Conservation (phyloP, 495 filamentous ascomycete genomes). For the Monascus purpureus region DNA sequence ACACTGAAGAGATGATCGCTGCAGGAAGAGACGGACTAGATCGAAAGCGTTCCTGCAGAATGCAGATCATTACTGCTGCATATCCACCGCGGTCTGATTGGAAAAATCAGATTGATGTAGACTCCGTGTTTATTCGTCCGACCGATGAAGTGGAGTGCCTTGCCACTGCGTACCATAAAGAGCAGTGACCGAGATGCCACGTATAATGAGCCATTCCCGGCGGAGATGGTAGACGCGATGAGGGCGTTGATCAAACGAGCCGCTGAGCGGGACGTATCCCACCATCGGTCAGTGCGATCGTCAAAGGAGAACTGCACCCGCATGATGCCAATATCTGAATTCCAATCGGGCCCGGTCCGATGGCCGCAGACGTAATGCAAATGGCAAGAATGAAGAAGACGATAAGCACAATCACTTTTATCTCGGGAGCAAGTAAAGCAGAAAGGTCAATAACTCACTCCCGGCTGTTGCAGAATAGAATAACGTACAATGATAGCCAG, state of each 20-base stretch:
- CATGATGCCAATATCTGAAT: conserved; percentile 52
- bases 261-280: conserved; percentile 52
- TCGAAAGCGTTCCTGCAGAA: too few relatives aligned
- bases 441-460: too few relatives aligned
- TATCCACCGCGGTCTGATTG: too few relatives aligned
- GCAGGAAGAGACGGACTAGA: too few relatives aligned
- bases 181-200: conserved; percentile 51
- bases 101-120: too few relatives aligned
- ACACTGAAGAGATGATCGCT: too few relatives aligned
- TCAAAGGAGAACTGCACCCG: conserved; percentile 65
- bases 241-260: conserved; percentile 59
- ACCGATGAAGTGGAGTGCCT: conserved; percentile 52
- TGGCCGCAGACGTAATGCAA: conserved; percentile 49
- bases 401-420: conserved; percentile 42
- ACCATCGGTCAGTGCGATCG: conserved; percentile 53
- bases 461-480: not conserved
- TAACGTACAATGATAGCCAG: conserved; percentile 19
- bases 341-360: conserved; percentile 41
- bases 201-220: conserved; percentile 56
- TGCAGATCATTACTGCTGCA: too few relatives aligned
- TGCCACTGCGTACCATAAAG: conserved; percentile 49
- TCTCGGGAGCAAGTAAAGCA: conserved; percentile 10
- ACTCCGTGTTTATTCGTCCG: conserved; percentile 50
- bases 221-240: conserved; percentile 56
- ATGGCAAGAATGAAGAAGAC: conserved; percentile 57